Evolutionary conservation across 345 rosid species (phyloP).

Genomic region (Acer saccharum): DNA sequence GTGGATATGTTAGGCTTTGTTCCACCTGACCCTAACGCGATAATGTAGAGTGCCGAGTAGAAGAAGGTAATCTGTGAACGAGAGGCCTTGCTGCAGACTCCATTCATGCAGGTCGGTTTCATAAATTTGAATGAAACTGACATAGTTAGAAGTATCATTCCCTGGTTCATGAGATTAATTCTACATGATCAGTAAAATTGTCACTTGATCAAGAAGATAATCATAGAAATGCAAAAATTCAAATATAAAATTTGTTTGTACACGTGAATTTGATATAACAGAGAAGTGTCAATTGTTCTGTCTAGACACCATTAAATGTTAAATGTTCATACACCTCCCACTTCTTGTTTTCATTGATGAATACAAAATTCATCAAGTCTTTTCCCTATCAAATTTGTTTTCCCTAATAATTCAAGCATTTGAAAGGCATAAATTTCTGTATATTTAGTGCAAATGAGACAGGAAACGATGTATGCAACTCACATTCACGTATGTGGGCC

Average conservation of each 20-base stretch:
- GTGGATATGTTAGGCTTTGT: conserved; percentile 95
- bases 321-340: neutral
- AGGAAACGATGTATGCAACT: conserved; percentile 6
- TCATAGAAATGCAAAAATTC: neutral
- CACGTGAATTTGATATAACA: neutral
- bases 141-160: conserved; percentile 79
- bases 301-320: conserved; percentile 4
- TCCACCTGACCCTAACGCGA: conserved; percentile 87
- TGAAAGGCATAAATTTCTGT: conserved; percentile 5
- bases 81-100: conserved; percentile 77
- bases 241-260: neutral
- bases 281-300: neutral
- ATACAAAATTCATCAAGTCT: conserved; percentile 6
- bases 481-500: conserved; percentile 23
- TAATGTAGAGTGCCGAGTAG: conserved; percentile 72
- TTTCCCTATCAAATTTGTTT: conserved; percentile 5
- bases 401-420: conserved; percentile 7
- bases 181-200: neutral
- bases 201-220: neutral
- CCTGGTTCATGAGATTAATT: conserved; percentile 42
- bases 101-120: conserved; percentile 62
- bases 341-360: conserved; percentile 3
- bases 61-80: conserved; percentile 63
- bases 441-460: conserved; percentile 18
- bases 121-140: conserved; percentile 68